Conservation (phyloP, 2,329 filamentous ascomycete genomes). For the Chalara sp. region DNA sequence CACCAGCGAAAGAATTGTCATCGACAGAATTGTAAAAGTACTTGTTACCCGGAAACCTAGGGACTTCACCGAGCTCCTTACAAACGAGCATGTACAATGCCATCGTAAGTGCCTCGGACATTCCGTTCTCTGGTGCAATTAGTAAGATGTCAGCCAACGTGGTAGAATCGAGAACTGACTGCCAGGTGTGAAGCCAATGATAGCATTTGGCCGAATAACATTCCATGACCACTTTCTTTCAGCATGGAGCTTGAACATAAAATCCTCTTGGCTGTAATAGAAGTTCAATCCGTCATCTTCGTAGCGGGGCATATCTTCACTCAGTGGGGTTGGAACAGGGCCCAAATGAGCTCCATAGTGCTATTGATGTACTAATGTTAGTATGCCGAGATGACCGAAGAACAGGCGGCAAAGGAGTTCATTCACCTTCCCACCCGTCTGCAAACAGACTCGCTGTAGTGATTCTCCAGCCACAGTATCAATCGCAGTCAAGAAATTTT, state of each 20-base stretch:
- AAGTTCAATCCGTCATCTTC: conserved; percentile 38
- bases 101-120: conserved; percentile 17
- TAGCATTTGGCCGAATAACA: conserved; percentile 38
- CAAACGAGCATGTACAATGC: conserved; percentile 19
- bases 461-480: conserved; percentile 14
- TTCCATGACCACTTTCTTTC: conserved; percentile 33
- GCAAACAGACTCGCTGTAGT: conserved; percentile 18
- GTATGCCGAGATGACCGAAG: too few relatives aligned
- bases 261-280: conserved; percentile 43
- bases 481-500: conserved; percentile 27
- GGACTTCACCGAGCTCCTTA: conserved; percentile 25
- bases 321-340: conserved; percentile 38
- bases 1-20: conserved; percentile 26
- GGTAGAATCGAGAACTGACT: neutral
- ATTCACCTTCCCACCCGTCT: conserved; percentile 5
- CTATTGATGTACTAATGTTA: neutral
- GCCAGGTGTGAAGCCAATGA: conserved; percentile 32
- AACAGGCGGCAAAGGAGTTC: too few relatives aligned
- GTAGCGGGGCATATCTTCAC: conserved; percentile 39
- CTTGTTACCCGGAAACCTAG: conserved; percentile 28
- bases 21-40: conserved; percentile 29
- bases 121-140: conserved; percentile 24
- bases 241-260: conserved; percentile 26
- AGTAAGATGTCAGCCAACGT: too few relatives aligned
- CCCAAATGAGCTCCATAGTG: conserved; percentile 48